phyloP scores from a whole-genome alignment of 73 alveolate species.

The Tetrahymena borealis region DNA sequence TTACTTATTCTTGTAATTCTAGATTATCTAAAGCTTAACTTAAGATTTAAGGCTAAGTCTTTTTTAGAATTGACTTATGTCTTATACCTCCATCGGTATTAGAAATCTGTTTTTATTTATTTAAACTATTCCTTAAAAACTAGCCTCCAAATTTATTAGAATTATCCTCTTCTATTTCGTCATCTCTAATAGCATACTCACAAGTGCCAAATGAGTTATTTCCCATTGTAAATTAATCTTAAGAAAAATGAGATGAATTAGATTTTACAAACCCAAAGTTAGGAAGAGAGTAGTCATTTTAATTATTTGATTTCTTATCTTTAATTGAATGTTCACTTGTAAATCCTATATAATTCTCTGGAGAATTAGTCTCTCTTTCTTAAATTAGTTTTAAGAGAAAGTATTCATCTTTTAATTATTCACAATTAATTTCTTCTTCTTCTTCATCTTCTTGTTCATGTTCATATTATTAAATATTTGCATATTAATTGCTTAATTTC shows the following conservation, averaged over 20 bases:
- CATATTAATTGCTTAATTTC: no score
- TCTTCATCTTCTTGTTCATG: neutral
- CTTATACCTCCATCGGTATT: neutral
- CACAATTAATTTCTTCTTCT: neutral
- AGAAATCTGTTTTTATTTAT: neutral
- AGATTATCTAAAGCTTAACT: neutral
- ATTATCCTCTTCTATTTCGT: no score
- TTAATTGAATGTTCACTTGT: neutral
- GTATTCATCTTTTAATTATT: neutral
- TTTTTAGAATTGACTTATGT: neutral
- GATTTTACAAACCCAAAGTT: neutral
- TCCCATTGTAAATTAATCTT: neutral
- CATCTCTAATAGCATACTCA: neutral
- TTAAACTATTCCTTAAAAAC: neutral
- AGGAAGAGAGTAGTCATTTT: neutral
- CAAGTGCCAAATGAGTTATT: neutral
- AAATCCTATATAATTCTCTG: neutral
- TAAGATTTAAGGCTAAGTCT: neutral
- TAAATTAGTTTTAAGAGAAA: neutral
- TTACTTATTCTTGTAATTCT: neutral
- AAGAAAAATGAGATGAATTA: neutral
- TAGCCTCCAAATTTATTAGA: no score
- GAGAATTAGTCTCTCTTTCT: neutral
- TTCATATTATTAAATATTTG: neutral
- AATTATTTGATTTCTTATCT: neutral